Conservation (phyloP, 2,329 filamentous ascomycete genomes). For the Talaromyces sp. region DNA sequence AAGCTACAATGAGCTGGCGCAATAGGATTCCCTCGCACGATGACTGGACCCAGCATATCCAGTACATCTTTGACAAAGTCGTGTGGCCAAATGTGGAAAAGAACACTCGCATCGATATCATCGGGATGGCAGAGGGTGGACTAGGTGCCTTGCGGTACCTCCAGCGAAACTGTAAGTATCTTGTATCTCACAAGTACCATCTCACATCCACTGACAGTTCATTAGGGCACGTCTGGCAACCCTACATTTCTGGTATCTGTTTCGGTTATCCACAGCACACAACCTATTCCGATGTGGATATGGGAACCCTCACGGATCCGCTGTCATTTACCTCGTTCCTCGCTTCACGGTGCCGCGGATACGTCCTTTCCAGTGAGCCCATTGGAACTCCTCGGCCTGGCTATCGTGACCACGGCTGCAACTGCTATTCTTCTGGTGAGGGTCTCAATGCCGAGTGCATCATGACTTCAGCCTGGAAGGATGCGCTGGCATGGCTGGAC, state of each 20-base stretch:
- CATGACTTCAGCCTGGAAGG: slow-evolving; percentile 57
- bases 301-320: slow-evolving; percentile 5
- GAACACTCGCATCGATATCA: slow-evolving; percentile 65
- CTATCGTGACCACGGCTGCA: slow-evolving; percentile 62
- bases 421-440: slow-evolving; percentile 71
- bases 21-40: slow-evolving; percentile 68
- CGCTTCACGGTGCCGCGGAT: slow-evolving; percentile 62
- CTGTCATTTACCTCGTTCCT: slow-evolving; percentile 37
- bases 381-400: slow-evolving; percentile 58
- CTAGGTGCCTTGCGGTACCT: slow-evolving; percentile 63
- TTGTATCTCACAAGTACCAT: not conserved
- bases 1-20: slow-evolving; percentile 53
- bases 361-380: slow-evolving; percentile 57
- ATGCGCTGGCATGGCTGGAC: slow-evolving; percentile 65
- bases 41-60: slow-evolving; percentile 62
- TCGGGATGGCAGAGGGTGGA: slow-evolving; percentile 71
- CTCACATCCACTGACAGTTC: not conserved
- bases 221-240: slow-evolving; percentile 44
- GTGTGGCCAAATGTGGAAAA: slow-evolving; percentile 48
- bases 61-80: slow-evolving; percentile 67
- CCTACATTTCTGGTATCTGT: slow-evolving; percentile 44
- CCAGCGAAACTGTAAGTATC: slow-evolving; percentile 54
- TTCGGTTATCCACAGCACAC: slow-evolving; percentile 43
- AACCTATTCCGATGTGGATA: slow-evolving; percentile 29
- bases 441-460: slow-evolving; percentile 62